These are phyloP conservation scores for Chrysosporium queenslandicum DNA, from an alignment of 2,329 filamentous ascomycete species.

Conservation along the genomic window DNA sequence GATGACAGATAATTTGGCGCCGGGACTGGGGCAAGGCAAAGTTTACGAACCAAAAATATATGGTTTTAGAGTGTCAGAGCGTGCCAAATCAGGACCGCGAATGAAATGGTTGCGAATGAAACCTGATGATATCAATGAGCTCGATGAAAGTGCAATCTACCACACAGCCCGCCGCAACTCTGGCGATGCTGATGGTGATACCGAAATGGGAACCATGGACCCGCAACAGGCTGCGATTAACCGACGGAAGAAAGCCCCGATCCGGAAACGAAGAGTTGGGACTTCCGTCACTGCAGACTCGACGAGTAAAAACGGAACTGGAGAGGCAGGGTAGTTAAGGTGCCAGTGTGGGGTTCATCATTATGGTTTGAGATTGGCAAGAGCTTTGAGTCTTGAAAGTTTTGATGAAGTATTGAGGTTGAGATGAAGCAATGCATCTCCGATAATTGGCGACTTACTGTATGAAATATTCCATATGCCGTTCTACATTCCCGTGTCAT, in stretches of 20 bases:
- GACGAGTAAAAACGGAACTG: constrained; percentile 28
- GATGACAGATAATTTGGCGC: constrained; percentile 74
- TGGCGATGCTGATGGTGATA: constrained; percentile 32
- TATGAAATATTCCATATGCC: not conserved
- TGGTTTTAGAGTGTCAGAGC: constrained; percentile 86
- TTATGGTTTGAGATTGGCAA: not conserved
- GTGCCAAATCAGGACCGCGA: constrained; percentile 76
- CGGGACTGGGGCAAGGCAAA: constrained; percentile 67
- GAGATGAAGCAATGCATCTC: not conserved
- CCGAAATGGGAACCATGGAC: constrained; percentile 28
- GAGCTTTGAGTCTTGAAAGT: not conserved
- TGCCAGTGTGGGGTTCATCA: not conserved
- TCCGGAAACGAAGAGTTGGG: constrained; percentile 30
- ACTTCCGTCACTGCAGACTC: constrained; percentile 22
- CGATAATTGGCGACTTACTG: not conserved
- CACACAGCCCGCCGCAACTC: constrained; percentile 26
- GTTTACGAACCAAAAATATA: constrained; percentile 96
- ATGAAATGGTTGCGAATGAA: constrained; percentile 95
- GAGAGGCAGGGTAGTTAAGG: constrained; percentile 15
- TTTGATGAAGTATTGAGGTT: not conserved
- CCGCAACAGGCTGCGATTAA: constrained; percentile 30
- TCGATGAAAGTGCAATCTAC: constrained; percentile 57
- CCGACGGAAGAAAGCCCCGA: constrained; percentile 36
- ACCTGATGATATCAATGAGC: constrained; percentile 65
- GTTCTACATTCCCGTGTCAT: not conserved